phyloP scores from a whole-genome alignment of 371 early-diverging fungal genomes.

The Mortierella sp. region DNA sequence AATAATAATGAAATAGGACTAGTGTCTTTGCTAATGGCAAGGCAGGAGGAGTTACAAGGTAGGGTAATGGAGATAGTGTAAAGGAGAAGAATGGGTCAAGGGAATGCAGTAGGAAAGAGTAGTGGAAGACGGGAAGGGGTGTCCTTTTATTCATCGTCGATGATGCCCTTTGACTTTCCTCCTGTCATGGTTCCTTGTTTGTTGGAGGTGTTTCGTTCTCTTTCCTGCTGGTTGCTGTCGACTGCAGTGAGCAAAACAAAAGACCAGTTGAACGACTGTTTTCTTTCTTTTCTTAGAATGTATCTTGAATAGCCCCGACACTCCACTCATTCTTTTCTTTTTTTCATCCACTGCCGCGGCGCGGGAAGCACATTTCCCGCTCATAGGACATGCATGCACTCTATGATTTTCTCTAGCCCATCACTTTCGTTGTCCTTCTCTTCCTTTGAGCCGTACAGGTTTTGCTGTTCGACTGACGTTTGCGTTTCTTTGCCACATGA shows the following conservation, averaged over 20 bases:
- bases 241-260: conserved; percentile 1
- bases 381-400: neutral
- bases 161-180: neutral
- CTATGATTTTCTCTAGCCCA: neutral
- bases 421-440: too few species aligned
- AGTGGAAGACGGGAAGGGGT: neutral
- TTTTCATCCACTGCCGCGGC: neutral
- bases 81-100: neutral
- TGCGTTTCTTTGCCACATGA: neutral
- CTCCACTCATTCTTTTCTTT: neutral
- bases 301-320: neutral
- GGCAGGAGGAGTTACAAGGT: too few species aligned
- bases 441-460: neutral
- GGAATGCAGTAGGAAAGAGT: neutral
- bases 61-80: neutral
- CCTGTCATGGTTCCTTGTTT: neutral
- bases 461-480: neutral
- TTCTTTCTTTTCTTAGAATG: neutral
- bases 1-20: too few species aligned
- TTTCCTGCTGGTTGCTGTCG: neutral
- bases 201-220: neutral
- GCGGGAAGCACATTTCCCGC: neutral
- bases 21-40: too few species aligned
- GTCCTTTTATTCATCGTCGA: neutral
- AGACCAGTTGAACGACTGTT: neutral